Base-by-base conservation (phyloP, 129 eudicot genomes). In the Dittrichia graveolens region DNA sequence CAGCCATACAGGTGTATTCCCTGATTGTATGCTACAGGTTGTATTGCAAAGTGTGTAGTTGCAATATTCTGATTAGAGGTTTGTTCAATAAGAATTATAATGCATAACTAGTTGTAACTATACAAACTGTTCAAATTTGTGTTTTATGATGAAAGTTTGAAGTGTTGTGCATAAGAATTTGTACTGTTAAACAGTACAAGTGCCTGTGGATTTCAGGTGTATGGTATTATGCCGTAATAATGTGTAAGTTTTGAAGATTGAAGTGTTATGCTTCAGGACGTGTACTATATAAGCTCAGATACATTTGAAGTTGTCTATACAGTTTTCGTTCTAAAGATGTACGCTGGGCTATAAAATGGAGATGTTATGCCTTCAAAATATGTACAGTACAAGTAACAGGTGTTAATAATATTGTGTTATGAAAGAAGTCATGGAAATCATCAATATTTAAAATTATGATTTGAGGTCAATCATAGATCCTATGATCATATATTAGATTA, bases 321-420 rank as follows among this genome's bases (percentile, higher is more conserved):
- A 6, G 5, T 50, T 68, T 69, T 2, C 52, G n/a, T 8, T 52
- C 61, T 50, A 50, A 69, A 52, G 52, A 3, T 53, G 48, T 69
- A 69, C 48, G 39, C 5, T 38, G 31, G 31, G 31, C 18, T 52
- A 38, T 69, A 11, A 34, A 24, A 16, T 67, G 58, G 42, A 19
- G 34, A 40, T 44, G 41, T 65, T 15, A 49, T 49, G 61, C 61
- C 37, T 52, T 49, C n/a, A 48, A 14, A 64, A 35, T 19, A 34
- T 35, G 35, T 44, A 3, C 16, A 4, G n/a, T 19, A 64, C 41
- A 65, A 24, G 31, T 24, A 24, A 19, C 48, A 65, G 18, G 18
- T 18, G 55, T 19, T 18, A 24, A 18, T 8, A 42, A 42, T 8
- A 15, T 13, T 16, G 49, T 64, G 53, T 64, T 64, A 11, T 43